These are phyloP conservation scores for Lipomyces sp. DNA, from an alignment of 805 yeast genomes.

Conservation along the genomic window DNA sequence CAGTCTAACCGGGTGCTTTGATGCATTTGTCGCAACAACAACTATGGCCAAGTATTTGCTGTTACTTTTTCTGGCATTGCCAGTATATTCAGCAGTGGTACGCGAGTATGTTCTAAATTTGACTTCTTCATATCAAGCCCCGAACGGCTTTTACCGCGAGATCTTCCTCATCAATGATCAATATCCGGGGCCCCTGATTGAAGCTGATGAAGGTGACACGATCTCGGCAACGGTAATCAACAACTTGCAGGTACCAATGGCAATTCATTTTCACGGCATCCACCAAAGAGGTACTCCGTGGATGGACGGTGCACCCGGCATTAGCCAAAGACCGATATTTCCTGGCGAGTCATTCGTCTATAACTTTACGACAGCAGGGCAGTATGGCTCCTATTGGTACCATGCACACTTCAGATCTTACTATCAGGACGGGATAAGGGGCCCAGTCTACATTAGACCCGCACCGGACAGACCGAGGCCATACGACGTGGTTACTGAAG, in stretches of 20 bases:
- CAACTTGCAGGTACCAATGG: conserved; percentile 46
- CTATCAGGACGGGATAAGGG: conserved; percentile 68
- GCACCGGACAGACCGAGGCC: conserved; percentile 10
- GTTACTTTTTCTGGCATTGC: not conserved
- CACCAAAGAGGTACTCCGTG: conserved; percentile 53
- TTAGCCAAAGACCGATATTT: conserved; percentile 58
- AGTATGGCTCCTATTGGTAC: conserved; percentile 61
- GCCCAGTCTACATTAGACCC: conserved; percentile 51
- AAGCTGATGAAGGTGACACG: conserved; percentile 49
- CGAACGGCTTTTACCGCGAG: conserved; percentile 48
- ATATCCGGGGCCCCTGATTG: conserved; percentile 58
- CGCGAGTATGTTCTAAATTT: conserved; percentile 12
- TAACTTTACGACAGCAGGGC: conserved; percentile 50
- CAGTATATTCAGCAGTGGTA: not conserved
- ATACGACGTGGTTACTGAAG: conserved; percentile 5
- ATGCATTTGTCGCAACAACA: too few relatives aligned
- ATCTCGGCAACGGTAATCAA: conserved; percentile 50
- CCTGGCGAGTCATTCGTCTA: conserved; percentile 52
- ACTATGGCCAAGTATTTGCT: not conserved
- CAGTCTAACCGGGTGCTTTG: too few relatives aligned
- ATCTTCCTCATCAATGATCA: conserved; percentile 51
- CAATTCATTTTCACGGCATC: conserved; percentile 62
- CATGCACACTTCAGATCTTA: conserved; percentile 64
- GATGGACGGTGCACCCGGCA: conserved; percentile 58
- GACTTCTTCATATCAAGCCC: conserved; percentile 20